Conservation (phyloP, 164 flowering plant species). For the Vitis rotundifolia region DNA sequence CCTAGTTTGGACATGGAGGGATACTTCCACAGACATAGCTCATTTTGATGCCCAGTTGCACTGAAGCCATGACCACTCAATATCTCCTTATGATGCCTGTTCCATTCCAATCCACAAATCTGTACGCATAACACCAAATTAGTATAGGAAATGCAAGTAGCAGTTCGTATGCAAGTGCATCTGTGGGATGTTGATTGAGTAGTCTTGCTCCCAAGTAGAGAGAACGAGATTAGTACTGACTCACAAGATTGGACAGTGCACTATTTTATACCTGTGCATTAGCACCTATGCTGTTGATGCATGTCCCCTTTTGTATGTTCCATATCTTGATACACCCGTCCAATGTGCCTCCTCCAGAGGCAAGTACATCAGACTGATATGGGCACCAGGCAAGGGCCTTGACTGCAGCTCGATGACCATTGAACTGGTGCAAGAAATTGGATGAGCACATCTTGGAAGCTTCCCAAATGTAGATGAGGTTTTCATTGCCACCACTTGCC, state of each 20-base stretch:
- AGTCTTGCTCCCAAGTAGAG: background rate
- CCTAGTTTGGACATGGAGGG: constrained; percentile 51
- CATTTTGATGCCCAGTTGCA: constrained; percentile 16
- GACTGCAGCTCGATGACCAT: constrained; percentile 49
- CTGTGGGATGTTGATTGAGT: background rate
- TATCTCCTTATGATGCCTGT: constrained; percentile 56
- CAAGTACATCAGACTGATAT: constrained; percentile 39
- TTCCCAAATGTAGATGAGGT: constrained; percentile 45
- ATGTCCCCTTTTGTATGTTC: constrained; percentile 47
- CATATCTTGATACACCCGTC: constrained; percentile 58
- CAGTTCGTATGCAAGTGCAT: no score
- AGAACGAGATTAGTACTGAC: background rate
- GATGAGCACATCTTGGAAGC: constrained; percentile 40
- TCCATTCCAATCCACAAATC: constrained; percentile 62
- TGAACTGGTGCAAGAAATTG: constrained; percentile 27
- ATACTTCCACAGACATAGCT: constrained; percentile 53
- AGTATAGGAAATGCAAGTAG: background rate
- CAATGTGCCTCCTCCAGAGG: constrained; percentile 52
- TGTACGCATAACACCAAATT: constrained; percentile 13
- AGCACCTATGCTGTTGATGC: constrained; percentile 39
- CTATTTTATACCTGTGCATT: constrained; percentile 41
- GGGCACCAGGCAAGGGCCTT: constrained; percentile 73
- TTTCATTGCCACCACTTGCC: constrained; percentile 57
- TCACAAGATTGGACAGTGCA: background rate
- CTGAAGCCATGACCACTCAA: constrained; percentile 56